Conservation (phyloP, 345 rosid genomes). For the Anastatica hierochuntica region DNA sequence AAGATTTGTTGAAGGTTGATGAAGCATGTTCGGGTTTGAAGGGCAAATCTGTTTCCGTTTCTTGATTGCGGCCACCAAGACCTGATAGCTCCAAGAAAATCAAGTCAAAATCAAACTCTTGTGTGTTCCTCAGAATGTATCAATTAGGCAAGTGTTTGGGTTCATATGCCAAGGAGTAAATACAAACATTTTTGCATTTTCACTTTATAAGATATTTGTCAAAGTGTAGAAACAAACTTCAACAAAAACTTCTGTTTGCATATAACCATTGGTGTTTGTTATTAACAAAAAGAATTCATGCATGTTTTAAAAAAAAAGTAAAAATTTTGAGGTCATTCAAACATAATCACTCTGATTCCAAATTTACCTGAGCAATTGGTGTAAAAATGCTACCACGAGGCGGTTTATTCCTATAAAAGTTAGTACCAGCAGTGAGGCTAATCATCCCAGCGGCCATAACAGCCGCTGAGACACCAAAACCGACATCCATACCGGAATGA, state of each 20-base stretch:
- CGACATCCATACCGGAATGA: conserved; percentile 87
- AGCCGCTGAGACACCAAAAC: conserved; percentile 86
- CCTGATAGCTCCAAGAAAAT: conserved; percentile 29
- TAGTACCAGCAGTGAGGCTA: conserved; percentile 50
- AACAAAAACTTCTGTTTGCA: too few species aligned
- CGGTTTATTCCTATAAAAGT: conserved; percentile 50
- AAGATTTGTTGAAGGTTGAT: conserved; percentile 34
- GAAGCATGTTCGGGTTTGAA: conserved; percentile 47
- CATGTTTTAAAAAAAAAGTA: too few species aligned
- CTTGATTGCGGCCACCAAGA: conserved; percentile 65
- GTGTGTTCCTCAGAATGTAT: background rate
- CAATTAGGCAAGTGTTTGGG: background rate
- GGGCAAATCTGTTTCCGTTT: conserved; percentile 71
- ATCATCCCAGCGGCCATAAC: conserved; percentile 74
- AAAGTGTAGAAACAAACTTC: too few species aligned
- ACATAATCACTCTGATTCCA: too few species aligned
- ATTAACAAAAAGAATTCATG: too few species aligned
- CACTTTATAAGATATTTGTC: too few species aligned
- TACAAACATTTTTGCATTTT: too few species aligned
- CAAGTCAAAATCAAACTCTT: conserved; percentile 2
- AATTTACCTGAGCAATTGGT: conserved; percentile 87
- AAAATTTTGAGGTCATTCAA: too few species aligned
- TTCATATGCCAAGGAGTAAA: too few species aligned
- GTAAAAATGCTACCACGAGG: conserved; percentile 78
- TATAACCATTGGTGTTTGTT: too few species aligned